Evolutionary conservation across 257 asterid species (phyloP), one percentile per base, ranked within the genome.

Genomic region (Ocimum tenuiflorum): DNA sequence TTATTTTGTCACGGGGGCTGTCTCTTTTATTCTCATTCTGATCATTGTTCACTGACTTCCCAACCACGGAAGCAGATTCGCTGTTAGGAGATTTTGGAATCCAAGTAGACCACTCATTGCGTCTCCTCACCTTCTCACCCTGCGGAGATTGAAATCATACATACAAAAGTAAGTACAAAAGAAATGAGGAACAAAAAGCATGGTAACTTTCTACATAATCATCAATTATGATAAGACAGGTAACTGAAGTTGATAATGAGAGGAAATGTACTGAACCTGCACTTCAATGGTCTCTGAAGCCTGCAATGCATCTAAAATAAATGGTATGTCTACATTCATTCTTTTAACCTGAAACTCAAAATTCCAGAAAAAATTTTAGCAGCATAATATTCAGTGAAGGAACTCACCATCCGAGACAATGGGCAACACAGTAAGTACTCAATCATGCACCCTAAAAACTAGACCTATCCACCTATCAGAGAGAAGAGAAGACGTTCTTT

Each of bases 51-150:
- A 63, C 15, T 33, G 74, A 64, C 58, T 27, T 68, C 43, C 60
- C 68, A 58, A 53, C 63, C 22, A 22, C 67, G 8, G 80, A 43
- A 65, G 80, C 75, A 57, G 83, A 74, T 68, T 75, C 75, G 53
- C 58, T 74, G 23, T 42, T 67, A 42, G 60, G 67, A 72, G 80
- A 60, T 67, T 76, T 53, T 33, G 77, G 71, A 79, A 85, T 58
- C 94, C 95, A 94, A 67, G 78, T 86, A 53, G 88, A 70, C 99
- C 99, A 94, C 42, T 82, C 94, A 42, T 81, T 79, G 52, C 95
- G 95, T 73, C 96, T 86, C 81, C 99, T 85, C 46, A 94, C 74
- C 81, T 76, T 90, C 71, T 83, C 94, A 66, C 81, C 88, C 99
- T 94, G 66, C 63, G 73, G 70, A 75, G 57, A 63, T 78, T 55